Conservation (phyloP, 352 stramenopile species). For the Nothophytophthora sp. region DNA sequence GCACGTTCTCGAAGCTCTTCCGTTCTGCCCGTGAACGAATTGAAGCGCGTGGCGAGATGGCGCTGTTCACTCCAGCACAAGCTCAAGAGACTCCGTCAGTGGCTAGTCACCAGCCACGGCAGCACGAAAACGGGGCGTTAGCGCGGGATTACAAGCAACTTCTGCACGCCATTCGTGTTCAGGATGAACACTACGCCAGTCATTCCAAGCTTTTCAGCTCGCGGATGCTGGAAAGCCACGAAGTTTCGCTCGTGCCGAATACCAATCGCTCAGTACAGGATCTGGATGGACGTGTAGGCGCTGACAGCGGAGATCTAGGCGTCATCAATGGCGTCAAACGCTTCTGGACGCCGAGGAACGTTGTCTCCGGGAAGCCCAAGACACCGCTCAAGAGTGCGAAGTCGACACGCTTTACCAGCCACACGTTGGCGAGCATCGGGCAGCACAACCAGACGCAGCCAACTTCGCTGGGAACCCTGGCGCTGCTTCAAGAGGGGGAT, state of each 20-base stretch:
- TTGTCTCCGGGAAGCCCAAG: constrained; percentile 2
- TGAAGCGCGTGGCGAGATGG: constrained; percentile 13
- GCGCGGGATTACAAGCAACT: constrained; percentile 32
- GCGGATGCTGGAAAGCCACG: constrained; percentile 62
- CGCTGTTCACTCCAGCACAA: constrained; percentile 20
- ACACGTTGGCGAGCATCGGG: constrained; percentile 13
- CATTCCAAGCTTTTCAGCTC: constrained; percentile 67
- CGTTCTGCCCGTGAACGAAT: constrained; percentile 26
- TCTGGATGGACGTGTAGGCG: neutral
- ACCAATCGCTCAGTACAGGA: constrained; percentile 1
- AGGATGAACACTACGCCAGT: constrained; percentile 72
- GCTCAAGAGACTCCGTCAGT: neutral
- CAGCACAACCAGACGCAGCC: constrained; percentile 2
- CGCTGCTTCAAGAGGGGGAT: constrained; percentile 31
- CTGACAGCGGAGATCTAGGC: constrained; percentile 35
- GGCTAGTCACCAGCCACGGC: constrained; percentile 9
- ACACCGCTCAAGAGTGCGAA: constrained; percentile 10
- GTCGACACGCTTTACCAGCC: constrained; percentile 3
- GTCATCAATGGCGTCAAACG: constrained; percentile 50
- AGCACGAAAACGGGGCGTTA: constrained; percentile 14
- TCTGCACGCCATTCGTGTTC: constrained; percentile 37
- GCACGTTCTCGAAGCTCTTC: constrained; percentile 35
- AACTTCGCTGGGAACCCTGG: constrained; percentile 34
- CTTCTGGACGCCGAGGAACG: constrained; percentile 28
- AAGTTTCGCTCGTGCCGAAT: constrained; percentile 51